Conservation (phyloP, 2,329 filamentous ascomycete species). For the Aureobasidium sp. region DNA sequence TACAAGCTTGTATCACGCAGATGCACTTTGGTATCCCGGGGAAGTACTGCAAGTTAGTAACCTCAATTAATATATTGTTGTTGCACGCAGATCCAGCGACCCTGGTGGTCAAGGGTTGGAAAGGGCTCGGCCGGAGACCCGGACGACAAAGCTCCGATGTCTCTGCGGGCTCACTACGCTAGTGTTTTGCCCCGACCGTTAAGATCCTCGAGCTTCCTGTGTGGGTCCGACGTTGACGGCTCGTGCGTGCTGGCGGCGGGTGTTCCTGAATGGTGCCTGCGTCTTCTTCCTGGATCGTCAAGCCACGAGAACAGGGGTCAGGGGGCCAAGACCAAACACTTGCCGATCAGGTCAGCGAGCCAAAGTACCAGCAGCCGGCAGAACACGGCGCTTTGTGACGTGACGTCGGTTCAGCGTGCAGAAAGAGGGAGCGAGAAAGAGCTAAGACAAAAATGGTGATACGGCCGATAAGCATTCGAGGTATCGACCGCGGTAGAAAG, state of each 20-base stretch:
- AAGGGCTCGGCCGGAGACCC: neutral
- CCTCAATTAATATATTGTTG: neutral
- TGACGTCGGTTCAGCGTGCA: slow-evolving; percentile 3
- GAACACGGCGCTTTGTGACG: neutral
- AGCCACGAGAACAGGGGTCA: slow-evolving; percentile 16
- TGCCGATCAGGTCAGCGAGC: slow-evolving; percentile 12
- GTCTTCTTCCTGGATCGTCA: slow-evolving; percentile 3
- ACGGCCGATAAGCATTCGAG: slow-evolving; percentile 8
- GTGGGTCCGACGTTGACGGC: slow-evolving; percentile 14
- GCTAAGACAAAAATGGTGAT: neutral
- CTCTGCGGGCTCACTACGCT: slow-evolving; percentile 8
- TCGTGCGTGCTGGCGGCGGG: slow-evolving; percentile 14
- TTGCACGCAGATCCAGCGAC: neutral
- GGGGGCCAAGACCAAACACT: slow-evolving; percentile 14
- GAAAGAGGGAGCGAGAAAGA: neutral
- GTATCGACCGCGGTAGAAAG: neutral
- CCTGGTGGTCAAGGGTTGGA: neutral
- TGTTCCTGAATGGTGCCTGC: slow-evolving; percentile 14
- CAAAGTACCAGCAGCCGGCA: neutral
- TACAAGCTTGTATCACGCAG: neutral
- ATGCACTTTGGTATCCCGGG: neutral
- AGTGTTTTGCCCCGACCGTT: slow-evolving; percentile 14
- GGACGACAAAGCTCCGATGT: neutral
- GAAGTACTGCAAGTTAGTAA: neutral
- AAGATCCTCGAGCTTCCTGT: slow-evolving; percentile 8